Evolutionary conservation across 768 basidiomycete species (phyloP).

Genomic region (Pisolithus marmoratus): DNA sequence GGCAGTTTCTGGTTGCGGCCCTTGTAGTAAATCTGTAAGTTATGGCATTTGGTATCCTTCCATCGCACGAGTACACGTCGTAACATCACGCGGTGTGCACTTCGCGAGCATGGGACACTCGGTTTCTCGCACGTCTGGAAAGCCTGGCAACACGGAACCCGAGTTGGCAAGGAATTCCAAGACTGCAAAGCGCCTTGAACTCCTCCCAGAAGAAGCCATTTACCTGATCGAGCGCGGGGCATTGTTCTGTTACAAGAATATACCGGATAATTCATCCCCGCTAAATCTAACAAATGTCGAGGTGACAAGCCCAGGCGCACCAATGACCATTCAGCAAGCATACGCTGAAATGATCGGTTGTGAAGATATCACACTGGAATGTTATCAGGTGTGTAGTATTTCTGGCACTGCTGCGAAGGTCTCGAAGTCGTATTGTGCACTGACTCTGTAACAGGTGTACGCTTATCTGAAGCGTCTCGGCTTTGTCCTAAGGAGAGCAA

Average conservation of each 20-base stretch:
- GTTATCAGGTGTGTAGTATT: slow-evolving; percentile 63
- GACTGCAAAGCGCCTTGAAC: slow-evolving; percentile 62
- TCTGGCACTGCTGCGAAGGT: slow-evolving; percentile 5
- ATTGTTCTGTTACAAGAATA: slow-evolving; percentile 74
- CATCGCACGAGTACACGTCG: slow-evolving; percentile 60
- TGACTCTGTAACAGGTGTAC: slow-evolving; percentile 61
- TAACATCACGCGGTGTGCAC: slow-evolving; percentile 74
- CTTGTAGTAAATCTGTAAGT: slow-evolving; percentile 65
- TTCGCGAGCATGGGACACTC: slow-evolving; percentile 84
- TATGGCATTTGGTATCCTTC: slow-evolving; percentile 76
- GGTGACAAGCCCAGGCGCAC: slow-evolving; percentile 49
- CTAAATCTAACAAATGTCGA: slow-evolving; percentile 16
- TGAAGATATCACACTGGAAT: slow-evolving; percentile 74
- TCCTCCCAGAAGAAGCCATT: slow-evolving; percentile 92
- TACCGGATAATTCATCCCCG: slow-evolving; percentile 21
- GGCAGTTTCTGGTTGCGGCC: not conserved
- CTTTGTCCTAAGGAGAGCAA: slow-evolving; percentile 78
- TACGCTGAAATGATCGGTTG: slow-evolving; percentile 80
- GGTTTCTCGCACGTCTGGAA: slow-evolving; percentile 39
- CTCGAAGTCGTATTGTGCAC: not conserved
- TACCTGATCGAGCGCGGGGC: slow-evolving; percentile 91
- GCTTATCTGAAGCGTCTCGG: slow-evolving; percentile 90
- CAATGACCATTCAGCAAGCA: slow-evolving; percentile 91
- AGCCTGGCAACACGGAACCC: slow-evolving; percentile 9
- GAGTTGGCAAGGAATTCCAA: slow-evolving; percentile 27